A percentile compares a stretch with the other conserved stretches of the same genome.
Conservation (phyloP, 495 filamentous ascomycete species). For the Lindgomyces ingoldianus region DNA sequence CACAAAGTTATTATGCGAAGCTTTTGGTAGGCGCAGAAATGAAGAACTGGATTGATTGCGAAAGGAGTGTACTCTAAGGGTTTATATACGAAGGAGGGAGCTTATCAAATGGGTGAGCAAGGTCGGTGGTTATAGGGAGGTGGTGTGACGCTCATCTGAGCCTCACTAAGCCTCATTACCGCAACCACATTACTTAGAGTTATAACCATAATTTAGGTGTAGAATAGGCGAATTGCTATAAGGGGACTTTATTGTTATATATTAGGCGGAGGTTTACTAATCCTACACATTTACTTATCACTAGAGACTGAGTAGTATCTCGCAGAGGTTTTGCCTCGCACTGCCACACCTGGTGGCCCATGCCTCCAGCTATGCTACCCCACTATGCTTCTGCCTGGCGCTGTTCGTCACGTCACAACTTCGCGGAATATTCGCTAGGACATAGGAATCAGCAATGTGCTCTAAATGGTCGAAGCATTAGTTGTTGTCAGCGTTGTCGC, state of each 20-base stretch:
- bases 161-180: no score
- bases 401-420: neutral
- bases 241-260: neutral
- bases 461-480: slow-evolving; percentile 28
- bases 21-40: neutral
- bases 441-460: neutral
- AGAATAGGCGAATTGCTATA: neutral
- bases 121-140: no score
- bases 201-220: no score
- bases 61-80: no score
- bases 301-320: neutral
- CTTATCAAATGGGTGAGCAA: no score
- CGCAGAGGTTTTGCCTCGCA: neutral
- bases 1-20: neutral
- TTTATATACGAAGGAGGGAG: no score
- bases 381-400: neutral
- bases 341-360: neutral
- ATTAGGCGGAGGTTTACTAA: neutral
- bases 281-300: neutral
- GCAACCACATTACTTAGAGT: no score
- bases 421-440: neutral
- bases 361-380: neutral
- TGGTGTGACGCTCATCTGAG: no score
- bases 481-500: slow-evolving; percentile 23
- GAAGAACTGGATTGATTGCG: neutral